A percentile compares a stretch with the other conserved stretches of the same genome.
These are phyloP conservation scores for Microbotryum scabiosae DNA, from an alignment of 1,284 basidiomycete genomes.

Conservation along the genomic window DNA sequence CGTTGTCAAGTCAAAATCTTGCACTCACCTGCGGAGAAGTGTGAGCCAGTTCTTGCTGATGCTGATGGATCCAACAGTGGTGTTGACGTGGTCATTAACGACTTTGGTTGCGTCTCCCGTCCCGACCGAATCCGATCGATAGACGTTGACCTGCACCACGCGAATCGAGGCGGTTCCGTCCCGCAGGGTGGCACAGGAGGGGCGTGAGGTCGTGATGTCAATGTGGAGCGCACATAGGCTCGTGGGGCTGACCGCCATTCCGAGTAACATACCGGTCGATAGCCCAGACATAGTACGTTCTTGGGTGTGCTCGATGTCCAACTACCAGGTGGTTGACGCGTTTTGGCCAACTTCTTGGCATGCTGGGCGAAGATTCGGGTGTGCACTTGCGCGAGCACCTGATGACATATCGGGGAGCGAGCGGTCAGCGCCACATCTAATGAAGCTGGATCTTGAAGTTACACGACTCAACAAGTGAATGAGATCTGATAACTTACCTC, in stretches of 20 bases:
- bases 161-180: background rate
- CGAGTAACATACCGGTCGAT: constrained; percentile 47
- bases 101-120: constrained; percentile 38
- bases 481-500: constrained; percentile 7
- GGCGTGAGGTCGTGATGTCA: background rate
- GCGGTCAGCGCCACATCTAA: background rate
- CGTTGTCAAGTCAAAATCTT: background rate
- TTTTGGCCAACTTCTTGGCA: background rate
- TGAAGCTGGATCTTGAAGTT: too few species aligned
- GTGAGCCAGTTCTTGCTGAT: constrained; percentile 55
- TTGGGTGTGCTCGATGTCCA: constrained; percentile 17
- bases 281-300: constrained; percentile 60
- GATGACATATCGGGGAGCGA: background rate
- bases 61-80: constrained; percentile 58
- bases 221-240: background rate
- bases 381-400: constrained; percentile 22
- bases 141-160: background rate
- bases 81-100: constrained; percentile 61
- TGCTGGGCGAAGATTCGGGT: constrained; percentile 16
- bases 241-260: background rate
- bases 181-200: constrained; percentile 5
- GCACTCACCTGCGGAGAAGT: constrained; percentile 53
- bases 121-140: background rate
- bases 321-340: background rate
- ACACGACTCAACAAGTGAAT: background rate